phyloP scores from a whole-genome alignment of 2,329 filamentous ascomycete genomes.

The Elsinoe batatas region DNA sequence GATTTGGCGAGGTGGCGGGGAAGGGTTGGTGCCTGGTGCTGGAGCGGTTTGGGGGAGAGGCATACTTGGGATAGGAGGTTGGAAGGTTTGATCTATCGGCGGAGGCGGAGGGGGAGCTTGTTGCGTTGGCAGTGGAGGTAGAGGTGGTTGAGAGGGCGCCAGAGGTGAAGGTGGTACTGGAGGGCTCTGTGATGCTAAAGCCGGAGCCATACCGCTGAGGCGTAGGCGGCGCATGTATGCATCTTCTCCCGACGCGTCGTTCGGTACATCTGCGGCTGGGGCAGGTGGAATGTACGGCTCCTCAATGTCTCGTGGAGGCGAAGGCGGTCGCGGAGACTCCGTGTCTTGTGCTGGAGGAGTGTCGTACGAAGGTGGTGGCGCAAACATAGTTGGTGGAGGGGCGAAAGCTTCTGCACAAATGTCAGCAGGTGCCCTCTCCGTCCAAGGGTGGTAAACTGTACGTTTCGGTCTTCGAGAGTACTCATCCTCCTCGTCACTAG shows the following conservation, averaged over 20 bases:
- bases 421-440: slow-evolving; percentile 1
- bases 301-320: slow-evolving; percentile 17
- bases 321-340: slow-evolving; percentile 18
- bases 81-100: slow-evolving; percentile 23
- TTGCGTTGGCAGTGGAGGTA: slow-evolving; percentile 17
- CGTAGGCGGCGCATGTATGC: slow-evolving; percentile 55
- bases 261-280: slow-evolving; percentile 38
- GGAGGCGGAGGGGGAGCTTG: slow-evolving; percentile 7
- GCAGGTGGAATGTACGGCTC: slow-evolving; percentile 22
- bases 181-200: background rate
- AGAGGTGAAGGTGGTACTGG: background rate
- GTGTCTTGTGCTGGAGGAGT: slow-evolving; percentile 28
- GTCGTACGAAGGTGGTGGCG: slow-evolving; percentile 32
- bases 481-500: slow-evolving; percentile 39
- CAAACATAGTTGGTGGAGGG: slow-evolving; percentile 41
- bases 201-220: slow-evolving; percentile 33
- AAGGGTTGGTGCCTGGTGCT: slow-evolving; percentile 13
- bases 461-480: slow-evolving; percentile 34
- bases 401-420: slow-evolving; percentile 32
- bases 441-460: slow-evolving; percentile 26
- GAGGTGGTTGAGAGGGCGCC: slow-evolving; percentile 24
- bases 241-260: slow-evolving; percentile 59
- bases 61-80: slow-evolving; percentile 19
- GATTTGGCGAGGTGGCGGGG: slow-evolving; percentile 29
- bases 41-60: slow-evolving; percentile 16